Percentiles rank a stretch among this genome's conserved stretches.
Conservation (phyloP, 345 rosid genomes). For the Durio zibethinus region DNA sequence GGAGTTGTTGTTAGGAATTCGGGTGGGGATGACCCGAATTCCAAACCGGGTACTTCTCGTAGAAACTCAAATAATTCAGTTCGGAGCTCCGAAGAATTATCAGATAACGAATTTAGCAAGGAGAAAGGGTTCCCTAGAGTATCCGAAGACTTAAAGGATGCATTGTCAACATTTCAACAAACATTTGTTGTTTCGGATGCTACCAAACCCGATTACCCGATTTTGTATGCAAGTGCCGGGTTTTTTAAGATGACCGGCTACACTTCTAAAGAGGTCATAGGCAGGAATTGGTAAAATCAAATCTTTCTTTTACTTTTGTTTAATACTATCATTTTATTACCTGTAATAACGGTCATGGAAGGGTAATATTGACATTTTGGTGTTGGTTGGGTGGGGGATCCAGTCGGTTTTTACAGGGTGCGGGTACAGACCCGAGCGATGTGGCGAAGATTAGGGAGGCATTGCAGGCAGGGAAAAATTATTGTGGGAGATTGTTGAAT, state of each 20-base stretch:
- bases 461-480: conserved; percentile 50
- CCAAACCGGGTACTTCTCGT: conserved; percentile 40
- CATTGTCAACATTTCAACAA: conserved; percentile 84
- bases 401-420: conserved; percentile 91
- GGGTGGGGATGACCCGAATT: conserved; percentile 63
- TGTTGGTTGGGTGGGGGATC: conserved; percentile 3
- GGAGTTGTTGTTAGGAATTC: conserved; percentile 73
- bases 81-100: conserved; percentile 66
- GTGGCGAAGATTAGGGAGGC: conserved; percentile 76
- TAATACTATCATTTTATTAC: neutral
- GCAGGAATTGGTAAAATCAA: conserved; percentile 74
- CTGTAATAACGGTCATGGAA: conserved; percentile 17
- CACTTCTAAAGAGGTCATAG: conserved; percentile 85
- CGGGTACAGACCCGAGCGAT: conserved; percentile 86
- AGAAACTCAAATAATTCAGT: conserved; percentile 69
- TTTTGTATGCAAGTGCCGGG: conserved; percentile 95
- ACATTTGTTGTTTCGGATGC: conserved; percentile 97
- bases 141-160: conserved; percentile 75
- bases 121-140: conserved; percentile 63
- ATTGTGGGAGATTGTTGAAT: conserved; percentile 88
- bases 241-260: conserved; percentile 97
- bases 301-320: neutral
- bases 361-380: conserved; percentile 13
- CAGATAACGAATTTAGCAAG: conserved; percentile 45
- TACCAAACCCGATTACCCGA: conserved; percentile 84